phyloP scores from a whole-genome alignment of 768 basidiomycete genomes.

The Lyophyllum shimeji region DNA sequence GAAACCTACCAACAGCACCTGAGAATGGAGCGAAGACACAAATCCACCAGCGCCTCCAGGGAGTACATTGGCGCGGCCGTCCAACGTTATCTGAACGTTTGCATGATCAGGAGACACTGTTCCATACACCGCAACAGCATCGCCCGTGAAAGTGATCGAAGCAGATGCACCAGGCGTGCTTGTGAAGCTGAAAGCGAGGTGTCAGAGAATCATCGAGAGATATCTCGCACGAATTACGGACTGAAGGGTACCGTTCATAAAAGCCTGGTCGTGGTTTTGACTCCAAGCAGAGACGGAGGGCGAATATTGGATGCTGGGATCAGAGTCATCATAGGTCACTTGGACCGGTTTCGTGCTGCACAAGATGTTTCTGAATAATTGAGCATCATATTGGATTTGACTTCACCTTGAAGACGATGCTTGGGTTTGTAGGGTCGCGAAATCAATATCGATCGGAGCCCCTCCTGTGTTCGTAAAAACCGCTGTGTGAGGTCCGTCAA shows the following conservation, averaged over 20 bases:
- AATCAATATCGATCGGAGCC: slow-evolving; percentile 50
- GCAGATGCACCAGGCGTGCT: slow-evolving; percentile 37
- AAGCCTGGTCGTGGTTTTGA: slow-evolving; percentile 24
- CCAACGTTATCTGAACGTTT: slow-evolving; percentile 43
- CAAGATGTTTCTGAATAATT: slow-evolving; percentile 3
- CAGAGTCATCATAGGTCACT: slow-evolving; percentile 41
- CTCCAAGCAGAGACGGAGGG: slow-evolving; percentile 38
- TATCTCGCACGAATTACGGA: slow-evolving; percentile 21
- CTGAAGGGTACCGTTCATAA: slow-evolving; percentile 43
- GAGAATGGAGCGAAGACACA: slow-evolving; percentile 29
- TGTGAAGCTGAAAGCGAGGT: slow-evolving; percentile 34
- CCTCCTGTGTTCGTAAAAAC: slow-evolving; percentile 45
- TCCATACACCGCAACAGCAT: slow-evolving; percentile 55
- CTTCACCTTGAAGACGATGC: slow-evolving; percentile 38
- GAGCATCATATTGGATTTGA: neutral
- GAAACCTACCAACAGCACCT: slow-evolving; percentile 34
- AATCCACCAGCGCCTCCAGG: slow-evolving; percentile 35
- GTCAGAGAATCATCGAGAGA: neutral
- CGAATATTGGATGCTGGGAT: slow-evolving; percentile 35
- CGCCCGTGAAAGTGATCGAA: slow-evolving; percentile 45
- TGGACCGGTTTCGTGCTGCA: slow-evolving; percentile 24
- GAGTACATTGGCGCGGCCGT: slow-evolving; percentile 34
- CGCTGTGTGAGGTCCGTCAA: slow-evolving; percentile 46
- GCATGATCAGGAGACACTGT: slow-evolving; percentile 53
- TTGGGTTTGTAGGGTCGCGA: slow-evolving; percentile 40